phyloP scores from a whole-genome alignment of 805 yeast species.

The Ogataea neopini region DNA sequence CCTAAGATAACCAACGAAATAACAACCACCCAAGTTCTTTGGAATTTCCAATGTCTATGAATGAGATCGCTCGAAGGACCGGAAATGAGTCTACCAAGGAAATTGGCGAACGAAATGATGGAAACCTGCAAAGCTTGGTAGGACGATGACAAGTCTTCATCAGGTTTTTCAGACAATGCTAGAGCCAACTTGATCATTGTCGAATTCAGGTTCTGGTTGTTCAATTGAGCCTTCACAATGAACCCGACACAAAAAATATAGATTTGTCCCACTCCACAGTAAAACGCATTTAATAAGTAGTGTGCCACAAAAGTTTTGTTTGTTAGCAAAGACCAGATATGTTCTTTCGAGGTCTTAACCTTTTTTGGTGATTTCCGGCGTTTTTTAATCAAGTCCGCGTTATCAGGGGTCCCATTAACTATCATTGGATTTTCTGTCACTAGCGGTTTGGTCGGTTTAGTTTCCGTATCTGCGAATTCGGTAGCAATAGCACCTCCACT shows the following conservation, averaged over 20 bases:
- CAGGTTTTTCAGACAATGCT: slow-evolving; percentile 9
- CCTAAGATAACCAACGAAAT: slow-evolving; percentile 41
- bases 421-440: neutral
- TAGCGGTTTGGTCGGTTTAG: neutral
- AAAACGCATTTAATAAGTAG: slow-evolving; percentile 53
- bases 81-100: slow-evolving; percentile 60
- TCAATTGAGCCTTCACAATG: slow-evolving; percentile 53
- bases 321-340: slow-evolving; percentile 28
- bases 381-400: slow-evolving; percentile 4
- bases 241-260: slow-evolving; percentile 76
- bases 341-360: slow-evolving; percentile 23
- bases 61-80: slow-evolving; percentile 68
- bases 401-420: neutral
- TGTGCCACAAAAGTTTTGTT: slow-evolving; percentile 48
- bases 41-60: slow-evolving; percentile 50
- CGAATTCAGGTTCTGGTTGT: slow-evolving; percentile 23
- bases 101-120: slow-evolving; percentile 61
- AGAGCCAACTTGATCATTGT: slow-evolving; percentile 6
- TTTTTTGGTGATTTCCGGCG: slow-evolving; percentile 13
- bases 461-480: neutral
- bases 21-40: slow-evolving; percentile 65
- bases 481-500: slow-evolving; percentile 1
- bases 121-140: slow-evolving; percentile 74
- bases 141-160: slow-evolving; percentile 42
- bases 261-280: slow-evolving; percentile 68